Percentiles rank a stretch among this genome's conserved stretches.
Conservation (phyloP, 805 yeast genomes). For the Starmerella riodocensis region DNA sequence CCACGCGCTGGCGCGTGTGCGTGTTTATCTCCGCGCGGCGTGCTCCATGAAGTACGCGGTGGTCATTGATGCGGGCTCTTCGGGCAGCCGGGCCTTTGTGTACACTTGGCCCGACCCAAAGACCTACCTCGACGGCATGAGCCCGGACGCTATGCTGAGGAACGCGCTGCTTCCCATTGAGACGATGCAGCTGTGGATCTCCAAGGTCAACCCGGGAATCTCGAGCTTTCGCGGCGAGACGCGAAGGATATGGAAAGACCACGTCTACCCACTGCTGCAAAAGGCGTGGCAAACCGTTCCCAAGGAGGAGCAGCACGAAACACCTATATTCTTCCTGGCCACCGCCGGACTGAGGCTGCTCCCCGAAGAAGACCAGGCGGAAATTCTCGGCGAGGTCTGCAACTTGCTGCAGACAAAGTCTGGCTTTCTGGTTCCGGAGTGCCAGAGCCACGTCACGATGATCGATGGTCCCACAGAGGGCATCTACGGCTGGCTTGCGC, state of each 20-base stretch:
- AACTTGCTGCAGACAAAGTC: constrained; percentile 39
- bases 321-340: constrained; percentile 84
- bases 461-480: constrained; percentile 96
- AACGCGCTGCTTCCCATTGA: constrained; percentile 54
- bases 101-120: constrained; percentile 60
- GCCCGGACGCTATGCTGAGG: constrained; percentile 26
- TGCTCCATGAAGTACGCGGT: constrained; percentile 47
- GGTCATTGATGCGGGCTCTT: constrained; percentile 89
- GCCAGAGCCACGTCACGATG: constrained; percentile 61
- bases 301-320: constrained; percentile 38
- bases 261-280: constrained; percentile 49
- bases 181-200: constrained; percentile 56
- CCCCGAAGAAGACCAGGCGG: constrained; percentile 38
- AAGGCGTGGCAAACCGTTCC: constrained; percentile 68
- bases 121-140: constrained; percentile 24
- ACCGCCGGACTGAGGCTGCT: constrained; percentile 94
- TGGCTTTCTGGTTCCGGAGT: constrained; percentile 42
- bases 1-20: not conserved
- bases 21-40: not conserved
- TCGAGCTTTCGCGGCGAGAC: constrained; percentile 50
- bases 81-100: constrained; percentile 80
- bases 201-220: constrained; percentile 71
- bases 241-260: constrained; percentile 52
- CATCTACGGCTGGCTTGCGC: constrained; percentile 85
- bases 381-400: constrained; percentile 52